Conservation (phyloP, 306 rosid species). For the Coriaria nepalensis region DNA sequence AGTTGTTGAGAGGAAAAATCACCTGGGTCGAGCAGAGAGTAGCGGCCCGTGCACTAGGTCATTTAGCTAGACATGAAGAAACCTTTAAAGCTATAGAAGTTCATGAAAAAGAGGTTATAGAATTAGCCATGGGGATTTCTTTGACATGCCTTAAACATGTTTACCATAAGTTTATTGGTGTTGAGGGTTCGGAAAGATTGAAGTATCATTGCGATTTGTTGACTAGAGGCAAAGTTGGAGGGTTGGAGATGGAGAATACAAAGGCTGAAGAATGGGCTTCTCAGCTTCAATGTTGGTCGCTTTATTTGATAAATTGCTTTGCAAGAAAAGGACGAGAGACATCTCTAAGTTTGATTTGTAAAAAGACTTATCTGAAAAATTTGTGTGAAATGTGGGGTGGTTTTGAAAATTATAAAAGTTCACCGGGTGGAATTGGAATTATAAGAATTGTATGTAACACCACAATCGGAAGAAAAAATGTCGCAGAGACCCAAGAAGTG, state of each 20-base stretch:
- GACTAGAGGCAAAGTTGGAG: slow-evolving; percentile 44
- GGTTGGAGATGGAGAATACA: slow-evolving; percentile 32
- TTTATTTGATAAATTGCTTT: slow-evolving; percentile 40
- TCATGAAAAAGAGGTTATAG: slow-evolving; percentile 29
- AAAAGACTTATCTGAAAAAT: slow-evolving; percentile 21
- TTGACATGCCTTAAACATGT: slow-evolving; percentile 30
- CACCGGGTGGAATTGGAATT: slow-evolving; percentile 53
- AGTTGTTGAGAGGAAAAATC: slow-evolving; percentile 44
- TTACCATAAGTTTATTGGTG: slow-evolving; percentile 25
- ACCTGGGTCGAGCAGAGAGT: slow-evolving; percentile 72
- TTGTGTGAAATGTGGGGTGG: slow-evolving; percentile 56
- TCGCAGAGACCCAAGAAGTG: slow-evolving; percentile 24
- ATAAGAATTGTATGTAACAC: slow-evolving; percentile 35
- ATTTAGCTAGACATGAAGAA: slow-evolving; percentile 37
- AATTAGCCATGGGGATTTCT: slow-evolving; percentile 29
- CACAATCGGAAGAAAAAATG: slow-evolving; percentile 33
- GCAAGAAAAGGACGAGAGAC: slow-evolving; percentile 27
- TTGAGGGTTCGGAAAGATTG: slow-evolving; percentile 28
- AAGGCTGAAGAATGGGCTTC: slow-evolving; percentile 67
- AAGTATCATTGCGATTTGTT: slow-evolving; percentile 46
- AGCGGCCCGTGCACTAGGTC: slow-evolving; percentile 55
- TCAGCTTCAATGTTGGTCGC: slow-evolving; percentile 59
- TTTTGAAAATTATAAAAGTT: slow-evolving; percentile 15
- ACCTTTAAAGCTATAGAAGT: slow-evolving; percentile 30
- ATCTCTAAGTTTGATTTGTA: slow-evolving; percentile 37